Conservation (phyloP, 2,329 filamentous ascomycete genomes). For the Colletotrichum liaoningense region DNA sequence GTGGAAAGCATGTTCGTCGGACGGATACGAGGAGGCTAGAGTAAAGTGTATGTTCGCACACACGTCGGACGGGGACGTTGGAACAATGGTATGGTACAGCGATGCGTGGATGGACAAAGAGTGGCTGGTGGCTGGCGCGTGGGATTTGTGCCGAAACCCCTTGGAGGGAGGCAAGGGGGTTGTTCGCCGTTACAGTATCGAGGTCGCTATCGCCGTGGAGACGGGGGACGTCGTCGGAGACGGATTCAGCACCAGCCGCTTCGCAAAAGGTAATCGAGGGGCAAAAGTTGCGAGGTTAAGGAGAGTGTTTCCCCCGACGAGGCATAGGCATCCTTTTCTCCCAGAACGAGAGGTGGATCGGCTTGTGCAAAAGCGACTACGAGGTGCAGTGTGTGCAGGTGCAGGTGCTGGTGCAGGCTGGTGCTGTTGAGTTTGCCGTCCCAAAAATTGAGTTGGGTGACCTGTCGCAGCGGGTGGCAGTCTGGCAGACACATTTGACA, state of each 20-base stretch:
- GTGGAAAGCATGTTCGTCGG: slow-evolving; percentile 26
- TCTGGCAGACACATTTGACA: slow-evolving; percentile 32
- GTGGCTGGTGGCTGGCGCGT: slow-evolving; percentile 30
- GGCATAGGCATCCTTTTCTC: slow-evolving; percentile 3
- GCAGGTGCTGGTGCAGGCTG: not conserved
- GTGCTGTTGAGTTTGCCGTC: slow-evolving; percentile 28
- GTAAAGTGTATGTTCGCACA: not conserved
- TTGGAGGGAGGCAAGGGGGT: slow-evolving; percentile 26
- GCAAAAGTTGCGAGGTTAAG: not conserved
- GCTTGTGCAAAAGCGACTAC: not conserved
- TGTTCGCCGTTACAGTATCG: slow-evolving; percentile 6
- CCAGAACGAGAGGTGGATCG: not conserved
- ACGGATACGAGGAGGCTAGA: not conserved
- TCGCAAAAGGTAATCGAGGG: not conserved
- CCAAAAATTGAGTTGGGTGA: slow-evolving; percentile 31
- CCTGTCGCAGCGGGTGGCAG: slow-evolving; percentile 33
- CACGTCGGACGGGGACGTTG: slow-evolving; percentile 1
- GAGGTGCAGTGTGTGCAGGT: not conserved
- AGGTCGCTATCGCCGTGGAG: slow-evolving; percentile 30
- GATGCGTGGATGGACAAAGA: slow-evolving; percentile 1
- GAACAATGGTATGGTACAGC: slow-evolving; percentile 14
- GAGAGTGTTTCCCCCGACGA: not conserved
- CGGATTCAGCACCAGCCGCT: not conserved
- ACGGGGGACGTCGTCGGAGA: not conserved
- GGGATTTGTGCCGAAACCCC: slow-evolving; percentile 29